Base-by-base conservation (phyloP, 306 rosid genomes). In the Lathyrus oleraceus region DNA sequence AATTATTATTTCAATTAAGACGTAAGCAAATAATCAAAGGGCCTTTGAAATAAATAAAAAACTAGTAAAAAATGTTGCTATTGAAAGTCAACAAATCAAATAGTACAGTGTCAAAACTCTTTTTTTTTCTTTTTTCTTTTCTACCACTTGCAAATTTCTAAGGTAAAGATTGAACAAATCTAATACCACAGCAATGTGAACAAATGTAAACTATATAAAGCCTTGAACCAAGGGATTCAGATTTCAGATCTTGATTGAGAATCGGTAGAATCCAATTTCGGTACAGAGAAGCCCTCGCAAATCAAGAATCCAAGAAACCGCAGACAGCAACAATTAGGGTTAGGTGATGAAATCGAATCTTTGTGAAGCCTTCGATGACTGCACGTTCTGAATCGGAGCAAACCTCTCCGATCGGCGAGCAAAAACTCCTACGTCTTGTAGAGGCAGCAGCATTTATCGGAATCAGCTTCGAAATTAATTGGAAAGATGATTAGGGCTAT, bases 31-130 rank as follows among this genome's bases (percentile, higher is more conserved):
- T 73, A 80, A 86, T 77, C 83, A 72, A 84, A 72, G 32, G 91
- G 88, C 95, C 86, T 84, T 58, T 54, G 42, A 32, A 71, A 59
- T 78, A 20, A n/a, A 20, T 14, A 56, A 65, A 49, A 7, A 4
- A 23, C 5, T 30, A 81, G 77, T 9, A 84, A 76, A 67, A n/a
- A 72, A 76, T 88, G 88, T 87, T 82, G 72, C 19, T 79, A 84
- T 85, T 85, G 30, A 72, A 84, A 80, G 81, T 84, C 64, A 27
- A 40, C 67, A 82, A 83, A 65, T 81, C 81, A 79, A 88, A 83
- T 85, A 76, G 87, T 91, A 94, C 96, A 91, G 86, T 81, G 69
- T 75, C 76, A 61, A 85, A 85, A 67, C 76, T 79, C 81, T 66
- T 77, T 35, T 56, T 52, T 44, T 36, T 17, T 21, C 32, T 76